These are phyloP conservation scores for Anacardium occidentale DNA, from an alignment of 345 rosid genomes.

Conservation along the genomic window DNA sequence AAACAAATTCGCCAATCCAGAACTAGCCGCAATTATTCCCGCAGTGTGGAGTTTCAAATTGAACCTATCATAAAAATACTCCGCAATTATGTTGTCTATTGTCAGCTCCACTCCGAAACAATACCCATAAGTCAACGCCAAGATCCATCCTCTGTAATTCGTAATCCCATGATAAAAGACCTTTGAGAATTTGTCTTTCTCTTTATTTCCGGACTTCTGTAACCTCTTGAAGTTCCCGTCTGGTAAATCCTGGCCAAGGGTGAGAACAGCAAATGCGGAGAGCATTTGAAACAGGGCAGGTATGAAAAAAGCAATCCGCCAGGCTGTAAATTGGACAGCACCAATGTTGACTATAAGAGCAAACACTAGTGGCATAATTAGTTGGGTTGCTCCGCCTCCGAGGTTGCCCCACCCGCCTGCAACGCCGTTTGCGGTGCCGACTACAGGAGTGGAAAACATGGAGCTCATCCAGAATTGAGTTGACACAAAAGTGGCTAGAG, in stretches of 20 bases:
- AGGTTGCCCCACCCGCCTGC: slow-evolving; percentile 91
- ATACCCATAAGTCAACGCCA: slow-evolving; percentile 74
- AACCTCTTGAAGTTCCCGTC: slow-evolving; percentile 60
- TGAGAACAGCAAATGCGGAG: slow-evolving; percentile 59
- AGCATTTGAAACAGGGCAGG: slow-evolving; percentile 72
- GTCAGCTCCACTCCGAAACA: slow-evolving; percentile 86
- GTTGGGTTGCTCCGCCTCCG: slow-evolving; percentile 84
- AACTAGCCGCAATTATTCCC: slow-evolving; percentile 78
- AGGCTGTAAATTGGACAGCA: slow-evolving; percentile 67
- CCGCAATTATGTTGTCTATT: slow-evolving; percentile 71
- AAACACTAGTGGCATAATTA: slow-evolving; percentile 76
- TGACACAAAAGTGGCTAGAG: slow-evolving; percentile 73
- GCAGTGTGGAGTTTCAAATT: slow-evolving; percentile 66
- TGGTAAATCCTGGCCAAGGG: slow-evolving; percentile 77
- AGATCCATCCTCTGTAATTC: slow-evolving; percentile 79
- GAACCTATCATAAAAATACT: slow-evolving; percentile 79
- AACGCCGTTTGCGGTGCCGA: slow-evolving; percentile 71
- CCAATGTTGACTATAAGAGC: slow-evolving; percentile 46
- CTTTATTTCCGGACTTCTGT: slow-evolving; percentile 58
- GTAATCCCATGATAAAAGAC: slow-evolving; percentile 47
- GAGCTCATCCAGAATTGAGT: slow-evolving; percentile 94
- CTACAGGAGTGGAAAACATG: slow-evolving; percentile 65
- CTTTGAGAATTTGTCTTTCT: slow-evolving; percentile 47
- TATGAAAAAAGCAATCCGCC: slow-evolving; percentile 77
- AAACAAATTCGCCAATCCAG: slow-evolving; percentile 67